Percentiles rank a stretch among this genome's conserved stretches.
phyloP scores from a whole-genome alignment of 345 rosid genomes.

The Euclidium syriacum region DNA sequence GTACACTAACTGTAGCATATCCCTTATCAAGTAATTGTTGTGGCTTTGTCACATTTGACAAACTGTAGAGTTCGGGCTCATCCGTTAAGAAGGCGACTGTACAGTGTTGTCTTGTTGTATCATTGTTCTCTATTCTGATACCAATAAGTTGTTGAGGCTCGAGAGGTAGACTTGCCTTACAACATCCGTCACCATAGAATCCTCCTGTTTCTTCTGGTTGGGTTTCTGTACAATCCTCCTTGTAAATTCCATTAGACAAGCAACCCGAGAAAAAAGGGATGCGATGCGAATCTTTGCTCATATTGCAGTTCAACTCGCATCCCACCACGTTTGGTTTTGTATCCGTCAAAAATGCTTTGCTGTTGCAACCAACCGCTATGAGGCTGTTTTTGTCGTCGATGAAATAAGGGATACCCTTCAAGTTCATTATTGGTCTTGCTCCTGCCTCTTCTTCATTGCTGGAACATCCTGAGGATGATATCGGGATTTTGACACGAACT shows the following conservation, averaged over 20 bases:
- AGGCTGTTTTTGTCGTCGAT: slow-evolving; percentile 4
- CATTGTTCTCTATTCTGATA: neutral
- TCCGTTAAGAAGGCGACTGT: slow-evolving; percentile 19
- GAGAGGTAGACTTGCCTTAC: slow-evolving; percentile 20
- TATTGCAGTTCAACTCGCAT: slow-evolving; percentile 32
- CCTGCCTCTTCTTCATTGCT: neutral
- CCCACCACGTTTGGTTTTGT: slow-evolving; percentile 10
- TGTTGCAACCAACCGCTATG: slow-evolving; percentile 34
- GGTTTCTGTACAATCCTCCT: neutral
- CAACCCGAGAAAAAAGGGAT: slow-evolving; percentile 1
- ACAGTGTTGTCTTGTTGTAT: neutral
- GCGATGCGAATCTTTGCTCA: neutral
- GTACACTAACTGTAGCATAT: slow-evolving; percentile 6
- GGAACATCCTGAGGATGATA: neutral
- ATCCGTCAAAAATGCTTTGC: neutral
- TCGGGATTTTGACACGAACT: neutral
- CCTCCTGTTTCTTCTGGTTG: slow-evolving; percentile 11
- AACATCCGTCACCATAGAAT: slow-evolving; percentile 40
- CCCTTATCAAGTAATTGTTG: neutral
- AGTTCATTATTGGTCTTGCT: neutral
- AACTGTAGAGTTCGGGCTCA: neutral
- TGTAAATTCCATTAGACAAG: neutral
- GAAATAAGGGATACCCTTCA: slow-evolving; percentile 17
- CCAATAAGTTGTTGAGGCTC: slow-evolving; percentile 6
- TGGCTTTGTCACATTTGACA: neutral